Evolutionary conservation across 169 alveolate genomes (phyloP), one percentile per base, ranked within the genome.

Genomic region (Hepatocystis sp.): DNA sequence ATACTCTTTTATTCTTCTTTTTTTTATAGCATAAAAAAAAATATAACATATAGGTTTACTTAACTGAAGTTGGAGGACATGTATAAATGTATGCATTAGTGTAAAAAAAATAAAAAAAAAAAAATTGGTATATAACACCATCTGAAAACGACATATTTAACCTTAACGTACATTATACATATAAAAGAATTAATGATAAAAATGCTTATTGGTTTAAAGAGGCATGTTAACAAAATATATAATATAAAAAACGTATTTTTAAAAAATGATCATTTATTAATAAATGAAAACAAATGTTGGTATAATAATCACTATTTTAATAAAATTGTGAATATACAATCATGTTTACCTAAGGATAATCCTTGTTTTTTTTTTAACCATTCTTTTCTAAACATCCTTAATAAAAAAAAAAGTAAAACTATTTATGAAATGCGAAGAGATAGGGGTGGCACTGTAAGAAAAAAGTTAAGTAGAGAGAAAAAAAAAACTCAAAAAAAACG

Each of bases 361-460:
- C 25, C 34, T 42, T 42, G 28, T 42, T 42, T 2, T 56, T 60
- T 56, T 58, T 58, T 56, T 47, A 71, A 71, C 10, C 42, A 71
- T 23, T 30, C 76, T 13, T 78, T 63, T 47, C n/a, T 78, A 36
- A 19, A 34, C 17, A 11, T 52, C 40, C 42, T 28, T 60, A 17
- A 7, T 23, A 60, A 60, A 65, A 71, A 49, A 21, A 39, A 27
- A 23, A 40, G 56, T 36, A 36, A 49, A 46, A 30, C 27, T 60
- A 42, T 28, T 4, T 78, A 63, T 42, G 84, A 78, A 78, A 78
- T 78, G 89, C 25, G 89, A 32, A 61, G 89, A 27, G 89, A 78
- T 40, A 78, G 89, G 39, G 89, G 89, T 11, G 89, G 89, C 19
- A 78, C 89, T n/a, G 67, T 78, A n/a, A 51, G 89, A 21, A 78